A percentile compares a stretch with the other conserved stretches of the same genome.
Conservation (phyloP, 495 filamentous ascomycete species). For the Aspergillus saccharolyticus region DNA sequence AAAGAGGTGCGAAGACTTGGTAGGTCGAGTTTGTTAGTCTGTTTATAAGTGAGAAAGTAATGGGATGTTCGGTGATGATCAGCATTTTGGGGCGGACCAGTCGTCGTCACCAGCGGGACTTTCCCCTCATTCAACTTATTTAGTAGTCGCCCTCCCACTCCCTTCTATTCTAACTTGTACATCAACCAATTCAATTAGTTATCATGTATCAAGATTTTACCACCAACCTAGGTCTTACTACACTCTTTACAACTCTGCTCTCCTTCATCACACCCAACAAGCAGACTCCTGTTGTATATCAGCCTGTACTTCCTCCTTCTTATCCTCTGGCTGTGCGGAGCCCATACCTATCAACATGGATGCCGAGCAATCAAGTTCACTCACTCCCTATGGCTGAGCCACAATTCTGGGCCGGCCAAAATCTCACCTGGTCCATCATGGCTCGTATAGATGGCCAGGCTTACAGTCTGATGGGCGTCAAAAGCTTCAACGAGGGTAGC, state of each 20-base stretch:
- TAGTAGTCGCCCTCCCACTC: background rate
- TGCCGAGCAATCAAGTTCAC: constrained; percentile 17
- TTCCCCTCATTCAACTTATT: background rate
- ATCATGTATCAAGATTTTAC: constrained; percentile 26
- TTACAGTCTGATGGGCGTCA: constrained; percentile 46
- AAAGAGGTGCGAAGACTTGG: too few species aligned
- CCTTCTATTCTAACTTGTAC: background rate
- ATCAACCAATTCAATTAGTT: background rate
- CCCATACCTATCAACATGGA: constrained; percentile 36
- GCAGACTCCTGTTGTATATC: constrained; percentile 15
- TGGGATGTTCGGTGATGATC: background rate
- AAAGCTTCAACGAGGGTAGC: constrained; percentile 22
- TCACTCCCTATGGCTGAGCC: constrained; percentile 37
- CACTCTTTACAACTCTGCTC: constrained; percentile 22
- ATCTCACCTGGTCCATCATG: constrained; percentile 44
- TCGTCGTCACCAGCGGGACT: background rate
- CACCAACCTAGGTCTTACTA: constrained; percentile 19
- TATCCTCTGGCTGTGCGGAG: constrained; percentile 47
- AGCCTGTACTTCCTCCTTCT: constrained; percentile 36
- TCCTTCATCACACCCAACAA: constrained; percentile 13
- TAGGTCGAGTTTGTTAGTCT: too few species aligned
- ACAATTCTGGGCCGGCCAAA: constrained; percentile 48
- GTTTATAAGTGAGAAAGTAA: too few species aligned
- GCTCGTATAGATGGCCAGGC: constrained; percentile 43
- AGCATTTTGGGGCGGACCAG: background rate